phyloP scores from a whole-genome alignment of 1,284 basidiomycete genomes.

The Xanthoconium separans region DNA sequence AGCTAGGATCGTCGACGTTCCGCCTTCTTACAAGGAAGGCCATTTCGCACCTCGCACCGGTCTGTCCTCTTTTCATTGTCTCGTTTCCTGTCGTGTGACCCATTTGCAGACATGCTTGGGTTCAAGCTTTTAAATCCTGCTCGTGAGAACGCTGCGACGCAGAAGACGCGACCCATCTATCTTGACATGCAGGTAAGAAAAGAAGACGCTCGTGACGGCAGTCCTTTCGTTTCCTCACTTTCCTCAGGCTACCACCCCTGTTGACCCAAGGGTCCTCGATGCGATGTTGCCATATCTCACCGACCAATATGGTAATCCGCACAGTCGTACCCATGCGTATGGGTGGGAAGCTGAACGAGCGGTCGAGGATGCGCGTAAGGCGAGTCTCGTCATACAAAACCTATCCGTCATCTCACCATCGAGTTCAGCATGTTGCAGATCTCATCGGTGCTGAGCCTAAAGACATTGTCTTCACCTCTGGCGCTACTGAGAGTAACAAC shows the following conservation, averaged over 20 bases:
- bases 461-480: constrained; percentile 97
- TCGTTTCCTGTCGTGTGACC: neutral
- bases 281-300: constrained; percentile 96
- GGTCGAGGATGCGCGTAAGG: constrained; percentile 89
- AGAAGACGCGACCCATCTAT: constrained; percentile 85
- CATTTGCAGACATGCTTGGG: constrained; percentile 76
- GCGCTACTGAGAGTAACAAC: constrained; percentile 98
- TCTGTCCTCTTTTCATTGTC: constrained; percentile 31
- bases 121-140: constrained; percentile 79
- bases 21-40: constrained; percentile 66
- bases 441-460: constrained; percentile 94
- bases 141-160: constrained; percentile 60
- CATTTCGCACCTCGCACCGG: constrained; percentile 74
- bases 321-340: constrained; percentile 97
- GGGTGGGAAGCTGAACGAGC: constrained; percentile 98
- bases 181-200: constrained; percentile 84
- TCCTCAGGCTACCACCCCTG: constrained; percentile 88
- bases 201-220: neutral
- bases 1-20: constrained; percentile 77
- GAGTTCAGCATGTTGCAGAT: constrained; percentile 75
- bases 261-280: constrained; percentile 96
- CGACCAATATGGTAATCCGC: constrained; percentile 98
- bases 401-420: constrained; percentile 16
- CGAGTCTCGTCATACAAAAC: constrained; percentile 28
- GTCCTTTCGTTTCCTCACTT: constrained; percentile 14